Evolutionary conservation across 306 rosid genomes (phyloP).

Genomic region (Senna siamea): DNA sequence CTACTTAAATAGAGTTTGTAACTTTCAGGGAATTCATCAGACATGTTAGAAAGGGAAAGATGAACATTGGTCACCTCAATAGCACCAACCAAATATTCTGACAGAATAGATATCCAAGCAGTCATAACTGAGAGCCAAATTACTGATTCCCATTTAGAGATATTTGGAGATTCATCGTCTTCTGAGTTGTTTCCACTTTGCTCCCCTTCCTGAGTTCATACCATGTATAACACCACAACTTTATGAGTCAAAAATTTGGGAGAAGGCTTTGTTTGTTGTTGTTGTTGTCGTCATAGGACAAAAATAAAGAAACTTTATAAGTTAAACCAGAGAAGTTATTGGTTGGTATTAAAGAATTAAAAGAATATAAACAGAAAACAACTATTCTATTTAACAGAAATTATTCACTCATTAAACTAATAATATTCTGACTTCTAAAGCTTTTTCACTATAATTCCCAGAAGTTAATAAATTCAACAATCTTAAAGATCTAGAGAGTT

Average conservation of each 20-base stretch:
- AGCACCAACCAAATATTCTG: slow-evolving; percentile 75
- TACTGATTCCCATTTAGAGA: slow-evolving; percentile 84
- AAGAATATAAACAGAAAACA: not conserved
- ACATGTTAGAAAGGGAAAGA: not conserved
- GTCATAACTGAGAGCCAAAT: slow-evolving; percentile 83
- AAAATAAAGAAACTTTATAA: slow-evolving; percentile 15
- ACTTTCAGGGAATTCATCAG: slow-evolving; percentile 6
- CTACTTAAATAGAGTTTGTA: slow-evolving; percentile 3
- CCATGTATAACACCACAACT: slow-evolving; percentile 32
- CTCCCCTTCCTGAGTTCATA: slow-evolving; percentile 66
- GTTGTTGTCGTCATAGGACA: slow-evolving; percentile 1
- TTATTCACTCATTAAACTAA: slow-evolving; percentile 19
- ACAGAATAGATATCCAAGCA: slow-evolving; percentile 69
- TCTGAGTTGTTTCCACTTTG: slow-evolving; percentile 48
- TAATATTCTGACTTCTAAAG: not conserved
- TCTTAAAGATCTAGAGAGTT: slow-evolving; percentile 12
- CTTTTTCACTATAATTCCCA: not conserved
- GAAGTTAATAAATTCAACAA: not conserved
- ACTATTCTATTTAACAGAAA: not conserved
- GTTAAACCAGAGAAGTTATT: slow-evolving; percentile 27
- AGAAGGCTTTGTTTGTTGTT: too few species aligned
- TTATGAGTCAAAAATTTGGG: slow-evolving; percentile 29
- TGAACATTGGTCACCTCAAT: slow-evolving; percentile 59
- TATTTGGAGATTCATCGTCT: slow-evolving; percentile 69
- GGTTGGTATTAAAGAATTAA: not conserved